These are phyloP conservation scores for Pichia ethanolica DNA, from an alignment of 805 yeast genomes.

Conservation along the genomic window DNA sequence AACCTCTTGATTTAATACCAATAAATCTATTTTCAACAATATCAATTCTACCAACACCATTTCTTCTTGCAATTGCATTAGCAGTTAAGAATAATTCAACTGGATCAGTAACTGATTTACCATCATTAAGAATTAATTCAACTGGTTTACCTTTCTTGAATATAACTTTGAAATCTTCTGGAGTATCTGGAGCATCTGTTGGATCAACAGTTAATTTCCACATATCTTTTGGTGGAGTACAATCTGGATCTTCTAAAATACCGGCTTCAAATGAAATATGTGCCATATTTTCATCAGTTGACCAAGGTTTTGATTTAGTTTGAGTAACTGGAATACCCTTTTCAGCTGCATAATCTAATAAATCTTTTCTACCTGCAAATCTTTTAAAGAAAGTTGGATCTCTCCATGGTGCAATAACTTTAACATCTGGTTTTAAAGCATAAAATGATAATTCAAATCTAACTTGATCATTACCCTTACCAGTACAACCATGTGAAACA, in stretches of 20 bases:
- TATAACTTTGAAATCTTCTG: conserved; percentile 79
- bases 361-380: conserved; percentile 96
- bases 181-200: conserved; percentile 84
- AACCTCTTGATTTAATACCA: conserved; percentile 98
- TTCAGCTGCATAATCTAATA: conserved; percentile 86
- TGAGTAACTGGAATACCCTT: conserved; percentile 93
- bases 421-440: conserved; percentile 95
- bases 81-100: conserved; percentile 90
- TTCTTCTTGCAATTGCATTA: conserved; percentile 93
- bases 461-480: conserved; percentile 99
- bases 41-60: conserved; percentile 99
- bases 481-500: conserved; percentile 98
- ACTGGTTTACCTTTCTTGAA: conserved; percentile 85
- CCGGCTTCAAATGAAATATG: conserved; percentile 99
- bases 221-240: conserved; percentile 99
- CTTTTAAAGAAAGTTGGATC: conserved; percentile 89
- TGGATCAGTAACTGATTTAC: conserved; percentile 63
- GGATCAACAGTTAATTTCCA: conserved; percentile 99
- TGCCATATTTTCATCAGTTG: conserved; percentile 98
- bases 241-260: conserved; percentile 95
- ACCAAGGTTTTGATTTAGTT: conserved; percentile 99
- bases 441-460: conserved; percentile 96
- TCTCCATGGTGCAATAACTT: conserved; percentile 99
- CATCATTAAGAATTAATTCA: conserved; percentile 63
- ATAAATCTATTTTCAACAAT: conserved; percentile 98